Percentiles rank a stretch among this genome's conserved stretches.
These are phyloP conservation scores for Dipteronia dyeriana DNA, from an alignment of 345 rosid species.

Conservation along the genomic window DNA sequence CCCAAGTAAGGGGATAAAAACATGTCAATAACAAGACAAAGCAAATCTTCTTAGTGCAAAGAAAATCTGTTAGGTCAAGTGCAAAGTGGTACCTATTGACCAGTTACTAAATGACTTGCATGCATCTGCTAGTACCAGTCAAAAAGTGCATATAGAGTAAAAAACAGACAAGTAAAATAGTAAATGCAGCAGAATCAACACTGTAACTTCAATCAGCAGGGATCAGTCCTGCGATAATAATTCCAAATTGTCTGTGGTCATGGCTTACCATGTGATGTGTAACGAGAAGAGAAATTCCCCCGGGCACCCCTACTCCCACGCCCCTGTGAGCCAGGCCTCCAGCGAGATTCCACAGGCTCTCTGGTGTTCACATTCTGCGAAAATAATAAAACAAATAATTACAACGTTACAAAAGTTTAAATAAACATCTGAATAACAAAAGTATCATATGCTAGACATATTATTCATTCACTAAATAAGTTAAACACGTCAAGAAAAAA, in stretches of 20 bases:
- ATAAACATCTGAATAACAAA: constrained; percentile 12
- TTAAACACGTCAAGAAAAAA: background rate
- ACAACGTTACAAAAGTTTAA: constrained; percentile 15
- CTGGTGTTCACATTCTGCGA: constrained; percentile 58
- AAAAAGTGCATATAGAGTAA: background rate
- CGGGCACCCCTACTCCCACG: constrained; percentile 69
- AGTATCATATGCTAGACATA: constrained; percentile 5
- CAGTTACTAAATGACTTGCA: constrained; percentile 10
- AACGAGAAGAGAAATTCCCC: constrained; percentile 47
- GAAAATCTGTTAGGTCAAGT: constrained; percentile 2
- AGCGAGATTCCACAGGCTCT: constrained; percentile 69
- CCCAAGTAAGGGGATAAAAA: background rate
- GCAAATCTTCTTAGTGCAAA: background rate
- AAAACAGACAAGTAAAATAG: background rate
- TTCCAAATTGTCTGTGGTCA: constrained; percentile 6
- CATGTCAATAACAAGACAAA: constrained; percentile 1
- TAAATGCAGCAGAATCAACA: constrained; percentile 22
- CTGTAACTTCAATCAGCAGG: background rate
- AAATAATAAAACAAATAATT: constrained; percentile 11
- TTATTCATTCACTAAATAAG: background rate
- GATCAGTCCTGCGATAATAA: constrained; percentile 16
- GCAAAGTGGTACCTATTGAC: background rate
- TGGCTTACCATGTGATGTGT: constrained; percentile 58
- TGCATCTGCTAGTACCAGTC: background rate
- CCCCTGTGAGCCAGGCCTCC: constrained; percentile 67